Evolutionary conservation across 352 stramenopile genomes (phyloP).

Genomic region (Plasmopara halstedii): DNA sequence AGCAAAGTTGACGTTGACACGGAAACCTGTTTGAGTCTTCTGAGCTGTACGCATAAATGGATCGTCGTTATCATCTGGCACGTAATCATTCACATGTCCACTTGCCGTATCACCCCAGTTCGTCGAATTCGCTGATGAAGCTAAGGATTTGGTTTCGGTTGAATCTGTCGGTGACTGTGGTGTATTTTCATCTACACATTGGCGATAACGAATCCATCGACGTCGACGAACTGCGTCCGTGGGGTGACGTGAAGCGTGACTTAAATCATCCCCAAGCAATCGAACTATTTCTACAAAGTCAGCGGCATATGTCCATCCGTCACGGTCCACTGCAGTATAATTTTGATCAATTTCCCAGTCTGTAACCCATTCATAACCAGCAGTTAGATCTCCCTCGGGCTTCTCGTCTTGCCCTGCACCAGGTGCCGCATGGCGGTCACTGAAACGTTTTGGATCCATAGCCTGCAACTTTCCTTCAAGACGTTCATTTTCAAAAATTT

Average conservation of each 20-base stretch:
- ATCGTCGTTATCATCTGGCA: constrained; percentile 65
- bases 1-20: constrained; percentile 80
- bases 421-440: constrained; percentile 46
- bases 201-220: constrained; percentile 73
- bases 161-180: constrained; percentile 48
- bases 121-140: constrained; percentile 29
- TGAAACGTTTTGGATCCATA: constrained; percentile 67
- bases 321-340: constrained; percentile 72
- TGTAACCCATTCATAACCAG: constrained; percentile 69
- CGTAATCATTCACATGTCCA: constrained; percentile 25
- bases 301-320: constrained; percentile 78
- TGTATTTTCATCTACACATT: constrained; percentile 35
- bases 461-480: constrained; percentile 65
- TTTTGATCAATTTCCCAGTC: constrained; percentile 81
- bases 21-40: constrained; percentile 81
- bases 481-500: constrained; percentile 84
- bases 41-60: constrained; percentile 80
- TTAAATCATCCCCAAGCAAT: constrained; percentile 70
- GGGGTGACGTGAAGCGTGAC: constrained; percentile 75
- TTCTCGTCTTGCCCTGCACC: constrained; percentile 57
- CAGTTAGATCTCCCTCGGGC: constrained; percentile 52
- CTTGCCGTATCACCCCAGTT: constrained; percentile 46
- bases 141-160: constrained; percentile 29
- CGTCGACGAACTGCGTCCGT: constrained; percentile 68
- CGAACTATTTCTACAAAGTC: constrained; percentile 77